phyloP scores from a whole-genome alignment of 1,284 basidiomycete genomes.

The Thelephora terrestris region DNA sequence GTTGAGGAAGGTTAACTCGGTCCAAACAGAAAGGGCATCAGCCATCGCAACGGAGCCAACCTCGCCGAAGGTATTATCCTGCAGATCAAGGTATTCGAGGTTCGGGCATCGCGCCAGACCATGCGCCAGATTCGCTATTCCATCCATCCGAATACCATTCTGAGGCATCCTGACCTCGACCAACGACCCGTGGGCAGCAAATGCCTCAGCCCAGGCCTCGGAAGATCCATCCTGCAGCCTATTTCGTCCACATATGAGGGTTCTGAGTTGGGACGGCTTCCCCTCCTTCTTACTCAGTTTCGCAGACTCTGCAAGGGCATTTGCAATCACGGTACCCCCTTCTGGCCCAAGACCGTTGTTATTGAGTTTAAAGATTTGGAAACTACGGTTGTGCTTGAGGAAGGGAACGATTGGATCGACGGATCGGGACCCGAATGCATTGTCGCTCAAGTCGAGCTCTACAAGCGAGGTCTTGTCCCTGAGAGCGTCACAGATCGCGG shows the following conservation, averaged over 20 bases:
- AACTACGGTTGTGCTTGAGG: conserved; percentile 68
- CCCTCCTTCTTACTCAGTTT: conserved; percentile 57
- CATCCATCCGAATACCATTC: conserved; percentile 95
- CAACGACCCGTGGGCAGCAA: conserved; percentile 75
- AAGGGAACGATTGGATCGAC: conserved; percentile 93
- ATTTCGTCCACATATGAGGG: conserved; percentile 90
- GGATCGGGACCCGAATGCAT: conserved; percentile 93
- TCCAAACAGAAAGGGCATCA: conserved; percentile 62
- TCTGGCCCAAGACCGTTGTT: conserved; percentile 97
- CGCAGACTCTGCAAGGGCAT: conserved; percentile 77
- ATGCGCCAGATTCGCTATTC: conserved; percentile 72
- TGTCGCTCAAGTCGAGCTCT: conserved; percentile 90
- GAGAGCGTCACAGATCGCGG: conserved; percentile 83
- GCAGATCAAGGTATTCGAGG: conserved; percentile 79
- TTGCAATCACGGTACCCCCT: conserved; percentile 81
- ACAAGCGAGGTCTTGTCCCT: conserved; percentile 72
- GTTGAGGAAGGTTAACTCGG: conserved; percentile 68
- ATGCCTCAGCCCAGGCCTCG: conserved; percentile 77
- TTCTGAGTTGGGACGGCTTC: conserved; percentile 62
- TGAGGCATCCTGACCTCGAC: conserved; percentile 89
- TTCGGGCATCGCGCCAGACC: conserved; percentile 66
- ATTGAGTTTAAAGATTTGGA: conserved; percentile 84
- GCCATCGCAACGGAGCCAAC: conserved; percentile 73
- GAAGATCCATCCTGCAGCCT: conserved; percentile 90
- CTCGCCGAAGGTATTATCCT: conserved; percentile 91